Percentiles rank a stretch among this genome's conserved stretches.
Evolutionary conservation across 805 yeast genomes (phyloP).

Genomic region (Metschnikowia arizonensis): DNA sequence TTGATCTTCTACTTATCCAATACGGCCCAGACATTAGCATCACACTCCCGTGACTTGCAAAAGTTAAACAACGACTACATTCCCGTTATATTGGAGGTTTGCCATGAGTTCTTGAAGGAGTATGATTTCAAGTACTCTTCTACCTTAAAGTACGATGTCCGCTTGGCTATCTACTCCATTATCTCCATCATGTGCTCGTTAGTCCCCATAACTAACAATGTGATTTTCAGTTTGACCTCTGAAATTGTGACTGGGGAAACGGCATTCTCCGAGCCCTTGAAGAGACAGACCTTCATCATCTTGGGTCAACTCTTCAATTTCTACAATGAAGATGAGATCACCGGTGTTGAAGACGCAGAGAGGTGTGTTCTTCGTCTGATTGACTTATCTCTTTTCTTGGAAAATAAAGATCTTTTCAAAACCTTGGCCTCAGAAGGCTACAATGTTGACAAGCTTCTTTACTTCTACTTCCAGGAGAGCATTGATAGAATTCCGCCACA

Average conservation of each 20-base stretch:
- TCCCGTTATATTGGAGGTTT: constrained; percentile 55
- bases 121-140: constrained; percentile 16
- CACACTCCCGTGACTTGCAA: constrained; percentile 45
- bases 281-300: constrained; percentile 35
- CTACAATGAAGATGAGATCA: constrained; percentile 17
- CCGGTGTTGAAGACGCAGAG: background rate
- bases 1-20: constrained; percentile 76
- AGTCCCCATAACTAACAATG: constrained; percentile 46
- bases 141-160: constrained; percentile 48
- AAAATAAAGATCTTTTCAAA: constrained; percentile 8
- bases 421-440: constrained; percentile 24
- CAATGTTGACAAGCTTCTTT: constrained; percentile 30
- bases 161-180: constrained; percentile 79
- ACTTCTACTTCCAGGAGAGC: constrained; percentile 25
- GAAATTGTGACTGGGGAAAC: constrained; percentile 27
- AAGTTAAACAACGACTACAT: constrained; percentile 46
- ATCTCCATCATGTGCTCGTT: constrained; percentile 74
- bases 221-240: constrained; percentile 31
- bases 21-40: constrained; percentile 63
- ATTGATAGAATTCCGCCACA: constrained; percentile 19
- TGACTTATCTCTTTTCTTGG: constrained; percentile 7
- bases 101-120: constrained; percentile 48
- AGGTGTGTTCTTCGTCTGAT: constrained; percentile 18
- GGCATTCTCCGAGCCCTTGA: constrained; percentile 19
- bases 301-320: constrained; percentile 40